Percentiles rank a stretch among this genome's conserved stretches.
These are phyloP conservation scores for Phanerochaete sordida DNA, from an alignment of 768 basidiomycete genomes.

Conservation along the genomic window DNA sequence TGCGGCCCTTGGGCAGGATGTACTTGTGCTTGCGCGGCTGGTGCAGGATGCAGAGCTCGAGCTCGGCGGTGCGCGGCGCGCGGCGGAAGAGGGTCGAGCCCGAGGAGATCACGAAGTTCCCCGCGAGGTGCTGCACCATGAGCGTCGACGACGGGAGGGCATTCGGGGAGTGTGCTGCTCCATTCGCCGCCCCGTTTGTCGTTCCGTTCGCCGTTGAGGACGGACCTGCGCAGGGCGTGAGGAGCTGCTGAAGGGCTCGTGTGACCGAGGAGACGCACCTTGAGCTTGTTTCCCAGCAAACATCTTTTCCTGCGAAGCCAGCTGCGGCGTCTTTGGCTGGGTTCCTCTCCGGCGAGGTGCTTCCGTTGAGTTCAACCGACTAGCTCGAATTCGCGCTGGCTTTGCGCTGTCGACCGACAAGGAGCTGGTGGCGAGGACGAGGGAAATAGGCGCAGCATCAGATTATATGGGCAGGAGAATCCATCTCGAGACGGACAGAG, in stretches of 20 bases:
- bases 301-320: neutral
- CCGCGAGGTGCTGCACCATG: conserved; percentile 8
- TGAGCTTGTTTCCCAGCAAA: neutral
- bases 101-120: conserved; percentile 26
- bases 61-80: conserved; percentile 6
- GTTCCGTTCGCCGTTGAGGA: neutral
- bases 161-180: neutral
- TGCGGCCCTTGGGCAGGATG: conserved; percentile 60
- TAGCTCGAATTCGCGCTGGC: neutral
- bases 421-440: neutral
- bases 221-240: neutral
- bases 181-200: too few species aligned
- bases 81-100: conserved; percentile 27
- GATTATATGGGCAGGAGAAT: neutral
- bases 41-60: conserved; percentile 28
- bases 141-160: neutral
- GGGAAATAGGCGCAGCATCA: neutral
- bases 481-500: neutral
- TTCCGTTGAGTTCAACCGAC: too few species aligned
- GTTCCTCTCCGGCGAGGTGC: too few species aligned
- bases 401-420: neutral
- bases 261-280: neutral
- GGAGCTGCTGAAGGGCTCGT: neutral
- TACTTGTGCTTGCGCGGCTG: conserved; percentile 27
- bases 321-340: too few species aligned